Evolutionary conservation across 129 eudicot species (phyloP).

Genomic region (Ambrosia artemisiifolia): DNA sequence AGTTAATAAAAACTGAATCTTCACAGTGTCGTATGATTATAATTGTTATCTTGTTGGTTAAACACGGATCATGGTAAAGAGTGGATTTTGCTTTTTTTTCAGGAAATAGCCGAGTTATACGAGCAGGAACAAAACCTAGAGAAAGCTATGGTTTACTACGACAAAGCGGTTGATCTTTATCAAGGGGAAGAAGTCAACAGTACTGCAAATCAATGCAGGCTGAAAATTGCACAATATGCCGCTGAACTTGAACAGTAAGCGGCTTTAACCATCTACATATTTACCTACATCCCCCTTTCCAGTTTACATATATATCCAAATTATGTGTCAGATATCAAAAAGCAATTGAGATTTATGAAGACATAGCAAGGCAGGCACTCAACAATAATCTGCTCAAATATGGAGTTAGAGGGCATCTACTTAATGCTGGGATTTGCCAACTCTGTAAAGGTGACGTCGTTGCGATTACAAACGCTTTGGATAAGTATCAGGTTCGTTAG

Average conservation of each 20-base stretch:
- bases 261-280: neutral
- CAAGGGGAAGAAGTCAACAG: conserved; percentile 13
- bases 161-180: conserved; percentile 6
- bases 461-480: conserved; percentile 3
- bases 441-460: conserved; percentile 7
- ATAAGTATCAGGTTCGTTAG: neutral
- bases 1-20: neutral
- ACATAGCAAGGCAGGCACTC: conserved; percentile 1
- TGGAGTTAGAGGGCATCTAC: conserved; percentile 14
- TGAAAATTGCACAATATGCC: conserved; percentile 9
- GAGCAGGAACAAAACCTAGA: conserved; percentile 10
- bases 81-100: neutral
- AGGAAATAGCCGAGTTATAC: conserved; percentile 8
- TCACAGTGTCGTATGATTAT: neutral
- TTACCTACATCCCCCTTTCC: neutral
- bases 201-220: conserved; percentile 12
- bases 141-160: conserved; percentile 12
- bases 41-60: neutral
- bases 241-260: conserved; percentile 11
- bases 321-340: neutral
- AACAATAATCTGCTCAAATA: conserved; percentile 10
- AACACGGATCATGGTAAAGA: neutral
- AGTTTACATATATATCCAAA: neutral
- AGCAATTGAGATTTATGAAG: conserved; percentile 8
- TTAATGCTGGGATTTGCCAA: conserved; percentile 11